phyloP scores from a whole-genome alignment of 192 early-diverging fungal genomes.

The Entomortierella parvispora region DNA sequence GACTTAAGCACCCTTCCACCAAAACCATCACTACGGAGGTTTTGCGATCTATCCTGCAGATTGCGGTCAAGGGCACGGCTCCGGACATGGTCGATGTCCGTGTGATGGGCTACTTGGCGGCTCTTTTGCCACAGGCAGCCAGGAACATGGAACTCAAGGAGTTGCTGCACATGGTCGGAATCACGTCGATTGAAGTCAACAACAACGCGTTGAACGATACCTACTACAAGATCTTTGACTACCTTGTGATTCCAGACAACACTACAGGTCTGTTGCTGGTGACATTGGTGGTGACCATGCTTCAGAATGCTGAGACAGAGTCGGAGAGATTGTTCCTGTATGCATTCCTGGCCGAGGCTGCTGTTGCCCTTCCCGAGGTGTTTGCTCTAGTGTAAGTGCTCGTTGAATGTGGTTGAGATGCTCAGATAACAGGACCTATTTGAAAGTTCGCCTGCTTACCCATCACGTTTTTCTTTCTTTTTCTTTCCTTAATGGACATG shows the following conservation, averaged over 20 bases:
- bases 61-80: conserved; percentile 66
- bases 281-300: conserved; percentile 74
- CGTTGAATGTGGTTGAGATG: no score
- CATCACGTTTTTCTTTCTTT: conserved; percentile 11
- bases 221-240: conserved; percentile 74
- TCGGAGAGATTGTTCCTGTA: conserved; percentile 80
- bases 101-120: conserved; percentile 82
- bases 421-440: no score
- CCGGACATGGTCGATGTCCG: conserved; percentile 54
- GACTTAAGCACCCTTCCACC: conserved; percentile 79
- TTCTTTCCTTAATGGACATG: conserved; percentile 13
- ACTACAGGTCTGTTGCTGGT: conserved; percentile 70
- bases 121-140: conserved; percentile 82
- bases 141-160: conserved; percentile 75
- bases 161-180: conserved; percentile 62
- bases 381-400: conserved; percentile 76
- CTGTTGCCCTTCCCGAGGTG: conserved; percentile 74
- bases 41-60: conserved; percentile 78
- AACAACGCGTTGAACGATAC: conserved; percentile 53
- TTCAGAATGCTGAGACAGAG: conserved; percentile 79
- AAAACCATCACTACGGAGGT: conserved; percentile 78
- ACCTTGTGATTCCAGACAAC: conserved; percentile 72
- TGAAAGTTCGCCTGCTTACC: not conserved
- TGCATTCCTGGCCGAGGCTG: conserved; percentile 79
- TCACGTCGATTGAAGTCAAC: conserved; percentile 59